A percentile compares a stretch with the other conserved stretches of the same genome.
These are phyloP conservation scores for Uromyces viciae-fabae DNA, from an alignment of 1,284 basidiomycete genomes.

Conservation along the genomic window DNA sequence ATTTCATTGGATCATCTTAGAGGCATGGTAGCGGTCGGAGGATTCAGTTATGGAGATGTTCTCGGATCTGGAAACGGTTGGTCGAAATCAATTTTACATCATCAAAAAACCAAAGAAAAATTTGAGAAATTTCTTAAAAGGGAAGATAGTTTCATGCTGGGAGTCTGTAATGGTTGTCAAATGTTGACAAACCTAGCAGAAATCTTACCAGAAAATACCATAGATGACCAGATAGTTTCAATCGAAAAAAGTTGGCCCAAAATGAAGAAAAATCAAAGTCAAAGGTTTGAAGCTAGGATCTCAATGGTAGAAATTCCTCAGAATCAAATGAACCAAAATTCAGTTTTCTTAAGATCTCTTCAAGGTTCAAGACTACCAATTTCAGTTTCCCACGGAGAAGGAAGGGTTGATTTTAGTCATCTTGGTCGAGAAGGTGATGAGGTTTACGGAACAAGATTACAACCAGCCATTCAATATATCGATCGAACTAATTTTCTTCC, in stretches of 20 bases:
- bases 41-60: constrained; percentile 98
- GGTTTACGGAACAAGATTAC: constrained; percentile 56
- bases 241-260: constrained; percentile 68
- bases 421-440: constrained; percentile 51
- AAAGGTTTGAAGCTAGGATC: constrained; percentile 84
- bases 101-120: constrained; percentile 68
- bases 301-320: constrained; percentile 69
- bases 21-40: constrained; percentile 90
- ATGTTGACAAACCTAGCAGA: constrained; percentile 82
- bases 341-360: constrained; percentile 86
- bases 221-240: background rate
- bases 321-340: constrained; percentile 55
- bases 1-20: constrained; percentile 68
- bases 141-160: constrained; percentile 78
- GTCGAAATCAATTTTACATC: constrained; percentile 87
- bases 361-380: constrained; percentile 79
- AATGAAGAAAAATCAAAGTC: constrained; percentile 83
- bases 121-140: constrained; percentile 78
- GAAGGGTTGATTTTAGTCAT: constrained; percentile 69
- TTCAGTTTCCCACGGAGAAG: constrained; percentile 94
- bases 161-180: constrained; percentile 98
- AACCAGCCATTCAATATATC: constrained; percentile 70
- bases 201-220: constrained; percentile 77
- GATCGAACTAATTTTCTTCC: constrained; percentile 63
- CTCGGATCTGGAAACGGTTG: constrained; percentile 96